Conservation (phyloP, 1,139 yeast genomes). For the Pichia terricola region DNA sequence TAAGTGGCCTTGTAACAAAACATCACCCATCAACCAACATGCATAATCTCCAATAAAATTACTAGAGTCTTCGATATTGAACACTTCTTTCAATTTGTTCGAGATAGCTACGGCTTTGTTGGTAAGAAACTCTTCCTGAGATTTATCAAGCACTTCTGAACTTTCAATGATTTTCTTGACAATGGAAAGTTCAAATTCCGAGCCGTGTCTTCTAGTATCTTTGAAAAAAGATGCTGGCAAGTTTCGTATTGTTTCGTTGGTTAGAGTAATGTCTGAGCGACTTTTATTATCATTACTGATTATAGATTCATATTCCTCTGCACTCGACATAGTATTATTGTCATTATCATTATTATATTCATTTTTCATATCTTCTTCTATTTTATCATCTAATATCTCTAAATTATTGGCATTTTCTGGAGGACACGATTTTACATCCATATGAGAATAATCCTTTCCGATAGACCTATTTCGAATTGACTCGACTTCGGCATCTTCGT, state of each 20-base stretch:
- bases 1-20: slow-evolving; percentile 75
- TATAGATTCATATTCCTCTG: background rate
- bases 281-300: background rate
- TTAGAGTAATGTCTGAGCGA: background rate
- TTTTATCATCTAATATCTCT: slow-evolving; percentile 1
- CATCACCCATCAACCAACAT: slow-evolving; percentile 77
- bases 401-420: slow-evolving; percentile 3
- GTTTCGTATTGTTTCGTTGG: background rate
- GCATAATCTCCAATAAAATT: slow-evolving; percentile 47
- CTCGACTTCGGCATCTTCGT: slow-evolving; percentile 16
- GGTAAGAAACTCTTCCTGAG: slow-evolving; percentile 6
- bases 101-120: slow-evolving; percentile 28
- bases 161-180: slow-evolving; percentile 11
- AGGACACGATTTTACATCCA: background rate
- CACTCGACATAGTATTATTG: background rate
- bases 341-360: background rate
- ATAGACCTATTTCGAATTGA: slow-evolving; percentile 1
- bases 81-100: slow-evolving; percentile 27
- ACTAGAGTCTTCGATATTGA: slow-evolving; percentile 40
- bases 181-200: slow-evolving; percentile 29
- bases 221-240: no score
- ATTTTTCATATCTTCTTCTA: slow-evolving; percentile 1
- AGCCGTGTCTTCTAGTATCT: background rate
- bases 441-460: no score
- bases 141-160: background rate